phyloP scores from a whole-genome alignment of 2,329 filamentous ascomycete genomes.

The Exophiala aquamarina region DNA sequence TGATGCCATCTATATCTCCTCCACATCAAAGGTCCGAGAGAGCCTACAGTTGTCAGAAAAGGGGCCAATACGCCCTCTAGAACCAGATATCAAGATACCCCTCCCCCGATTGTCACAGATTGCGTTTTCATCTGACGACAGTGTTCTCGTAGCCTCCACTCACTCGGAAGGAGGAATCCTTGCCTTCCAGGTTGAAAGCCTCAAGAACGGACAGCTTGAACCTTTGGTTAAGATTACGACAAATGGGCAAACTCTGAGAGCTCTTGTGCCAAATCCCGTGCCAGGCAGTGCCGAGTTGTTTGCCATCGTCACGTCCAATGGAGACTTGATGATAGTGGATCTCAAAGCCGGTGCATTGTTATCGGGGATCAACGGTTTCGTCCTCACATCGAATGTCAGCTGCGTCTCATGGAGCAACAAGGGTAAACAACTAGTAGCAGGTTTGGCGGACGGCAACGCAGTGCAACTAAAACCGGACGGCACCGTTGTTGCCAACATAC shows the following conservation, averaged over 20 bases:
- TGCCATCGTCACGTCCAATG: slow-evolving; percentile 75
- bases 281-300: slow-evolving; percentile 69
- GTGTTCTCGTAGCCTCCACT: slow-evolving; percentile 77
- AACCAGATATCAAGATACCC: slow-evolving; percentile 70
- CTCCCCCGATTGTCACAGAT: slow-evolving; percentile 82
- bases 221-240: slow-evolving; percentile 75
- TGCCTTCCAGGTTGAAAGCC: slow-evolving; percentile 72
- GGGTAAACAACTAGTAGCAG: slow-evolving; percentile 89
- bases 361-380: slow-evolving; percentile 59
- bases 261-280: slow-evolving; percentile 64
- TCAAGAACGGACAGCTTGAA: slow-evolving; percentile 66
- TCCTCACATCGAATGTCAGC: slow-evolving; percentile 73
- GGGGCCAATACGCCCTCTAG: slow-evolving; percentile 63
- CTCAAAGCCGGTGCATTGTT: slow-evolving; percentile 65
- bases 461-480: slow-evolving; percentile 84
- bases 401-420: slow-evolving; percentile 88
- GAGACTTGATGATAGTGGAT: slow-evolving; percentile 81
- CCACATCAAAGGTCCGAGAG: slow-evolving; percentile 74
- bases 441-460: slow-evolving; percentile 75
- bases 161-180: slow-evolving; percentile 78
- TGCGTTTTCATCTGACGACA: slow-evolving; percentile 86
- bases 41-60: slow-evolving; percentile 56
- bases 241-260: slow-evolving; percentile 70
- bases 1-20: slow-evolving; percentile 72
- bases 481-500: slow-evolving; percentile 72